phyloP scores from a whole-genome alignment of 1,139 yeast species.

The Pichia sp. region DNA sequence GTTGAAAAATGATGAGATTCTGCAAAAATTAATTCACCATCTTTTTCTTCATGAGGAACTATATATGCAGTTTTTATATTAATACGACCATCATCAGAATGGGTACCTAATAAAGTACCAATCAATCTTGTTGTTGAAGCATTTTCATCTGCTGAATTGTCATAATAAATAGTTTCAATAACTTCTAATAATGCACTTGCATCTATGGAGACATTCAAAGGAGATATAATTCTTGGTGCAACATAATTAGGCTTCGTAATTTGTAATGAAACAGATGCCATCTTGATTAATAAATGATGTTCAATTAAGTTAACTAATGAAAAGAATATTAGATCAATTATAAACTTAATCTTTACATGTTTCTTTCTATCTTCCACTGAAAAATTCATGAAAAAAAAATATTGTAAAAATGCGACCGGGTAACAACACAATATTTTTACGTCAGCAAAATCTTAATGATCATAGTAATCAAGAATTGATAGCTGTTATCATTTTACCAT shows the following conservation, averaged over 20 bases:
- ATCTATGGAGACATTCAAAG: slow-evolving; percentile 45
- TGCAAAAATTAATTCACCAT: slow-evolving; percentile 67
- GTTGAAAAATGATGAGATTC: slow-evolving; percentile 68
- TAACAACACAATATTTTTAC: too few relatives aligned
- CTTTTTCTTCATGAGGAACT: slow-evolving; percentile 79
- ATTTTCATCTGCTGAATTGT: slow-evolving; percentile 30
- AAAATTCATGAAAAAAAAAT: too few relatives aligned
- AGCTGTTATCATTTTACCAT: too few relatives aligned
- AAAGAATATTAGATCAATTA: too few relatives aligned
- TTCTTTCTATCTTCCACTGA: too few relatives aligned
- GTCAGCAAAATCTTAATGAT: too few relatives aligned
- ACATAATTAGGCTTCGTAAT: slow-evolving; percentile 56
- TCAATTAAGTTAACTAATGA: too few relatives aligned
- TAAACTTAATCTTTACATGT: too few relatives aligned
- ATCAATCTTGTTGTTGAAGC: slow-evolving; percentile 51
- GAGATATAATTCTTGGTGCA: slow-evolving; percentile 38
- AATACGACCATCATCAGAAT: slow-evolving; percentile 81
- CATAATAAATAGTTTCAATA: slow-evolving; percentile 49
- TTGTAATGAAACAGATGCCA: slow-evolving; percentile 39
- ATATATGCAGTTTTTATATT: slow-evolving; percentile 74
- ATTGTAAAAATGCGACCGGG: too few relatives aligned
- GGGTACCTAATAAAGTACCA: slow-evolving; percentile 75
- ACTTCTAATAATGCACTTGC: slow-evolving; percentile 73
- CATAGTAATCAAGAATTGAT: too few relatives aligned
- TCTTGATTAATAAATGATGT: too few relatives aligned